These are phyloP conservation scores for Excoecaria cochinchinensis DNA, from an alignment of 345 rosid species.

Conservation along the genomic window DNA sequence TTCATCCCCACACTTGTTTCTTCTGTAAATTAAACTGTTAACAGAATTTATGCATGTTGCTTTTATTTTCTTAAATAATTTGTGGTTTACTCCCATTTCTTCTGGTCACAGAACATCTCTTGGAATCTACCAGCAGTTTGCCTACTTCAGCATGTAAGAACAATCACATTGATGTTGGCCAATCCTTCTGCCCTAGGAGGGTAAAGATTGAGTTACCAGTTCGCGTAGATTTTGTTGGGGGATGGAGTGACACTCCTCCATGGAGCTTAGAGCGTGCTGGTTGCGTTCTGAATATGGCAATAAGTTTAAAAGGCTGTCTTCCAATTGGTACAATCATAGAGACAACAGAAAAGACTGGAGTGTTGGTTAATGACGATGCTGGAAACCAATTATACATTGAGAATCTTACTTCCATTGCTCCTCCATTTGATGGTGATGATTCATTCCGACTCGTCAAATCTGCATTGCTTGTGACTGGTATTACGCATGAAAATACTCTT, in stretches of 20 bases:
- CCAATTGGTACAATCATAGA: conserved; percentile 84
- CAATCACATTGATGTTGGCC: conserved; percentile 25
- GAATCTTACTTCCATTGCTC: conserved; percentile 47
- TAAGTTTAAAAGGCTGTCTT: conserved; percentile 74
- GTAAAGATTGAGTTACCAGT: conserved; percentile 84
- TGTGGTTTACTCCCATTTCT: background rate
- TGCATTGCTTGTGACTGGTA: conserved; percentile 77
- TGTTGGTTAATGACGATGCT: conserved; percentile 66
- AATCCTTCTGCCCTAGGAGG: conserved; percentile 41
- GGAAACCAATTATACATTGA: conserved; percentile 55
- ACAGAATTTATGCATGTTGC: background rate
- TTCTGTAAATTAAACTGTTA: background rate
- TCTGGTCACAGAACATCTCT: conserved; percentile 52
- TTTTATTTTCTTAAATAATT: conserved; percentile 3
- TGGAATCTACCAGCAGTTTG: conserved; percentile 40
- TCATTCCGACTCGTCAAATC: conserved; percentile 87
- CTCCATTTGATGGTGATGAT: conserved; percentile 67
- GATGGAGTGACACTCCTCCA: conserved; percentile 99
- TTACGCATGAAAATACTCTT: conserved; percentile 44
- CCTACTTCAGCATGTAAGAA: conserved; percentile 29
- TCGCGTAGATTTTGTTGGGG: conserved; percentile 93
- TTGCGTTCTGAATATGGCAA: conserved; percentile 89
- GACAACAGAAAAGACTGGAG: conserved; percentile 57
- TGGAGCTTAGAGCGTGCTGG: conserved; percentile 98
- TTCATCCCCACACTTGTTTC: background rate